Evolutionary conservation across 1,139 yeast species (phyloP).

Genomic region (Protomyces lactucae-debilis): DNA sequence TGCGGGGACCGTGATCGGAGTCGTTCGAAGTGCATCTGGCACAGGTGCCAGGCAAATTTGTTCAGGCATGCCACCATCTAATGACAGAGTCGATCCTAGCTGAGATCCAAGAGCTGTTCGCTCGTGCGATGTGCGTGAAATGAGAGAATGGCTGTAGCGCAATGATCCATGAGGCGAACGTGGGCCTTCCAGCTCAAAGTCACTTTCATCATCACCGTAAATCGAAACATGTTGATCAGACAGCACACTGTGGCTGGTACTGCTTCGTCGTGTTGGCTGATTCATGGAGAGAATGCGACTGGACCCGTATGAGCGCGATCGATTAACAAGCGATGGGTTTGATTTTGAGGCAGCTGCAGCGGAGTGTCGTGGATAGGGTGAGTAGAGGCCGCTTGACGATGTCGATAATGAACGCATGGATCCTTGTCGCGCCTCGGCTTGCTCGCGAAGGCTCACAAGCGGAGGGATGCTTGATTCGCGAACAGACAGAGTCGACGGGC

Average conservation of each 20-base stretch:
- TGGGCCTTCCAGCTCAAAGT: neutral
- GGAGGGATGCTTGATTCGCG: neutral
- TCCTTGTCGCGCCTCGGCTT: neutral
- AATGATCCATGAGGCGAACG: conserved; percentile 11
- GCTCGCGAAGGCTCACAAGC: conserved; percentile 11
- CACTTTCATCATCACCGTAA: conserved; percentile 13
- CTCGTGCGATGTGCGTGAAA: conserved; percentile 6
- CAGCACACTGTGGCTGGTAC: neutral
- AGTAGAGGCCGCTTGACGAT: neutral
- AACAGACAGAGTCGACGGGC: conserved; percentile 11
- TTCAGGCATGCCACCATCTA: neutral
- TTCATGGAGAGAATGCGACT: neutral
- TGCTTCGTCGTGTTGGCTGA: neutral
- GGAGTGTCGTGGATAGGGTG: conserved; percentile 1
- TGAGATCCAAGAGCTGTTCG: neutral
- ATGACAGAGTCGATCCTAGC: neutral
- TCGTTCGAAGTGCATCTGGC: conserved; percentile 10
- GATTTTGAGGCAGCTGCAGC: neutral
- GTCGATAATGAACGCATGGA: neutral
- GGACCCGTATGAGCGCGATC: neutral
- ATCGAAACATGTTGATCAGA: conserved; percentile 11
- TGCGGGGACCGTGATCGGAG: neutral
- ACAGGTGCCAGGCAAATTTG: conserved; percentile 3
- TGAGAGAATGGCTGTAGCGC: conserved; percentile 16
- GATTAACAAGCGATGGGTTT: neutral